Base-by-base conservation (phyloP, 176 grass and related monocot species). In the Leersia perrieri region DNA sequence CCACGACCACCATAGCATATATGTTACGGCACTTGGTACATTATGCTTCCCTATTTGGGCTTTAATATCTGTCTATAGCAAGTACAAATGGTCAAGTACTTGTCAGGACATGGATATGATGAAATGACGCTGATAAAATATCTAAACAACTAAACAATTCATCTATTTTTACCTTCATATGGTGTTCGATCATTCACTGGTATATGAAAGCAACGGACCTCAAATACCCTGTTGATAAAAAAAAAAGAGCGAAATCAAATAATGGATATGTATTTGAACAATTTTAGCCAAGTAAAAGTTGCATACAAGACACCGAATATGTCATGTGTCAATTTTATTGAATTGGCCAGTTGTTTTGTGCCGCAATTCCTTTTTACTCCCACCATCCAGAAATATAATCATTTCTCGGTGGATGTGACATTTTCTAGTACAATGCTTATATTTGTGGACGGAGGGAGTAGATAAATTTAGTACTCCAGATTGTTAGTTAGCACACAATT, bases 201-300 rank as follows among this genome's bases (percentile, higher is more conserved):
- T 74, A 91, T 85, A 74, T 94, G 92, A 30, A 94, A 89, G 82
- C 92, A 94, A 39, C 84, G 62, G 31, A 94, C 89, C 70, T 94
- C 87, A 81, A 91, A 94, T 27, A 87, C 83, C 84, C 92, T 94
- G 34, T 1, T 70, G n/a, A n/a, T n/a, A n/a, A 74, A 51, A 57
- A 78, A 22, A 30, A 41, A 6, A 38, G 13, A 10, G 5, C 23
- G 11, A 1, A 60, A 13, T 31, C 13, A 70, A 18, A 57, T 27
- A 53, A 40, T 75, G 8, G 42, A 34, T 26, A 18, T 18, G 14
- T 38, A 29, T 34, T 18, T 22, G 35, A n/a, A 9, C 25, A 60
- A 38, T 39, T 11, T 64, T 32, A 45, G 63, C 22, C 9, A 78
- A 49, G 7, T 30, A 30, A 78, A 20, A 49, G 62, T 66, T 61